Conservation (phyloP, 345 rosid species). For the Salix suchowensis region DNA sequence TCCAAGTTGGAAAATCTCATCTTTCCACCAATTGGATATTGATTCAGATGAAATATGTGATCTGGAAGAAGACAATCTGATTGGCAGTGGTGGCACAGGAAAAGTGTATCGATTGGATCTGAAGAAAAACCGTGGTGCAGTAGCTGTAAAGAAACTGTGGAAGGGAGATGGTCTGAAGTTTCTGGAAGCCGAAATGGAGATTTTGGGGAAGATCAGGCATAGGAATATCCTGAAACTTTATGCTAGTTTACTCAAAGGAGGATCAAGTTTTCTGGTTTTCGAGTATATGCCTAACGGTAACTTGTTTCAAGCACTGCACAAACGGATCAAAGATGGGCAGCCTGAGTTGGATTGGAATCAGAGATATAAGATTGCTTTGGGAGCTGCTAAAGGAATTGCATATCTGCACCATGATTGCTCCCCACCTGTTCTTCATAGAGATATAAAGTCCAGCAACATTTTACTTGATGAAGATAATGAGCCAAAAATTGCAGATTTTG, state of each 20-base stretch:
- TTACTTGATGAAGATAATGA: constrained; percentile 60
- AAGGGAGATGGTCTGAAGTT: constrained; percentile 51
- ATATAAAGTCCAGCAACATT: constrained; percentile 82
- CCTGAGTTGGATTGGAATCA: constrained; percentile 61
- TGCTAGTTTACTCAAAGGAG: constrained; percentile 58
- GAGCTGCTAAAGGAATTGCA: constrained; percentile 80
- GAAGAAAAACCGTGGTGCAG: constrained; percentile 55
- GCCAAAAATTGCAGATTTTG: constrained; percentile 86
- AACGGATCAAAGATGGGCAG: constrained; percentile 42
- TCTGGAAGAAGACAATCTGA: constrained; percentile 55
- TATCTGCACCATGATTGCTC: constrained; percentile 84
- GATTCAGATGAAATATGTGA: constrained; percentile 69
- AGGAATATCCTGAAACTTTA: constrained; percentile 73
- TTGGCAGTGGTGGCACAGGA: constrained; percentile 82
- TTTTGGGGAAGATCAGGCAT: constrained; percentile 73
- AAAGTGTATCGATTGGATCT: constrained; percentile 72
- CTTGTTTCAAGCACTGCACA: constrained; percentile 58
- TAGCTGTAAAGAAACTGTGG: constrained; percentile 76
- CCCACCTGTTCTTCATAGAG: constrained; percentile 77
- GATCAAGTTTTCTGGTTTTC: constrained; percentile 63
- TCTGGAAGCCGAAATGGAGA: constrained; percentile 68
- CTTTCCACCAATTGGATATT: constrained; percentile 65
- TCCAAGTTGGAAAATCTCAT: constrained; percentile 52
- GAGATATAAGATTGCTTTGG: constrained; percentile 69
- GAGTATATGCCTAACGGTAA: constrained; percentile 85